A percentile compares a stretch with the other conserved stretches of the same genome.
These are phyloP conservation scores for Polyporus tsugae DNA, from an alignment of 1,284 basidiomycete species.

Conservation along the genomic window DNA sequence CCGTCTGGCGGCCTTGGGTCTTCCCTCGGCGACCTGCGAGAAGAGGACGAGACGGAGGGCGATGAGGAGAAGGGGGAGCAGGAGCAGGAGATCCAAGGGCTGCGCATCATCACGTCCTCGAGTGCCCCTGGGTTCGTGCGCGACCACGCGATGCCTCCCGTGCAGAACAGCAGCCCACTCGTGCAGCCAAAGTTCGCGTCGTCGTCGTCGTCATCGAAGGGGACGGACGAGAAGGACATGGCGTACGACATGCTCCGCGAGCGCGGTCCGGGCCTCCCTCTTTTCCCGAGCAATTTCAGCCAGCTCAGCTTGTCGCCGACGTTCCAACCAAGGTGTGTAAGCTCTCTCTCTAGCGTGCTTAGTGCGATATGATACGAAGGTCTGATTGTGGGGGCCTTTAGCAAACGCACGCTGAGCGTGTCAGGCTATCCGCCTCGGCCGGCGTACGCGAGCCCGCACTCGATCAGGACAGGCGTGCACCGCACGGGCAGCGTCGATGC, in stretches of 20 bases:
- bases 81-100: conserved; percentile 56
- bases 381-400: neutral
- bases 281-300: conserved; percentile 70
- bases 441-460: conserved; percentile 38
- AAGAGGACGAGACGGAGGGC: conserved; percentile 39
- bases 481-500: conserved; percentile 27
- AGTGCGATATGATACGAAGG: neutral
- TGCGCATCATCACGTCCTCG: conserved; percentile 61
- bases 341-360: neutral
- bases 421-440: conserved; percentile 39
- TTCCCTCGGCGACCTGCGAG: conserved; percentile 37
- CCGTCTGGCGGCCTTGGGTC: conserved; percentile 18
- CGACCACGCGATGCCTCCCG: conserved; percentile 24
- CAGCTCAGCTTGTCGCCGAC: conserved; percentile 65
- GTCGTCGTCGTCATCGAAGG: conserved; percentile 3
- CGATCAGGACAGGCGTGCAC: conserved; percentile 33
- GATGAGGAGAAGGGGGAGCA: conserved; percentile 32
- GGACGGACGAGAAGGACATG: conserved; percentile 30
- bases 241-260: conserved; percentile 50
- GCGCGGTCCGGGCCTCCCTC: conserved; percentile 65
- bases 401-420: conserved; percentile 39
- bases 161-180: conserved; percentile 29
- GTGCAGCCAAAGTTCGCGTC: conserved; percentile 20
- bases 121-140: conserved; percentile 33
- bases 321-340: conserved; percentile 59